A percentile compares a stretch with the other conserved stretches of the same genome.
phyloP scores from a whole-genome alignment of 1,284 basidiomycete genomes.

The Cystobasidium pallidum region DNA sequence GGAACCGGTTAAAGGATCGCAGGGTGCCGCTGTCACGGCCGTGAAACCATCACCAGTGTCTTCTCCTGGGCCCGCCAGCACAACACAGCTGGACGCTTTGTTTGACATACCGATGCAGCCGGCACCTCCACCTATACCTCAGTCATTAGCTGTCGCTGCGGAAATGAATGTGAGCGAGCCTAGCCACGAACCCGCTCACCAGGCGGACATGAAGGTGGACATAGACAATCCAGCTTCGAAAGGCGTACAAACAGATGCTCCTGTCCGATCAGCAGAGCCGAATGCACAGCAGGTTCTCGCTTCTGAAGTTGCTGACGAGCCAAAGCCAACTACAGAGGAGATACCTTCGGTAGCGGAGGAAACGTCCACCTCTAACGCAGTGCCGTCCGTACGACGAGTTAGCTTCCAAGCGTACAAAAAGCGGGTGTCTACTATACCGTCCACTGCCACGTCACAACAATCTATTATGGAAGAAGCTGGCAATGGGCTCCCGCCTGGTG shows the following conservation, averaged over 20 bases:
- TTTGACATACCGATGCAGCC: constrained; percentile 13
- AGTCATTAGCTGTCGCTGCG: neutral
- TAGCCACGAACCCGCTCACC: neutral
- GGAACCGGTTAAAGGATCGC: neutral
- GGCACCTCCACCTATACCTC: neutral
- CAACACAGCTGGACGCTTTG: constrained; percentile 15
- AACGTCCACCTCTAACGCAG: neutral
- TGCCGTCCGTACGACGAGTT: constrained; percentile 12
- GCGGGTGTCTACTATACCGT: neutral
- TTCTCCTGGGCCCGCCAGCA: neutral
- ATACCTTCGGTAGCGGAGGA: neutral
- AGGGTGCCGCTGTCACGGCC: neutral
- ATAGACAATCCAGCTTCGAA: neutral
- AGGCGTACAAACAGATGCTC: too few species aligned
- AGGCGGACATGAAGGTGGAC: neutral
- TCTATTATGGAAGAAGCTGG: constrained; percentile 11
- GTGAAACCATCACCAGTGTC: neutral
- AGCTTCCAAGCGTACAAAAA: constrained; percentile 43
- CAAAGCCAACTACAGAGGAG: neutral
- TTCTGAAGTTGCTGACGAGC: neutral
- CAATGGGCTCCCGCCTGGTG: neutral
- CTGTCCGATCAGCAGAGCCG: too few species aligned
- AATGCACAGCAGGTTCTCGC: neutral
- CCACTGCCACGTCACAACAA: neutral
- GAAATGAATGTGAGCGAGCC: neutral